These are phyloP conservation scores for Stromatinia cepivora DNA, from an alignment of 2,329 filamentous ascomycete genomes.

Conservation along the genomic window DNA sequence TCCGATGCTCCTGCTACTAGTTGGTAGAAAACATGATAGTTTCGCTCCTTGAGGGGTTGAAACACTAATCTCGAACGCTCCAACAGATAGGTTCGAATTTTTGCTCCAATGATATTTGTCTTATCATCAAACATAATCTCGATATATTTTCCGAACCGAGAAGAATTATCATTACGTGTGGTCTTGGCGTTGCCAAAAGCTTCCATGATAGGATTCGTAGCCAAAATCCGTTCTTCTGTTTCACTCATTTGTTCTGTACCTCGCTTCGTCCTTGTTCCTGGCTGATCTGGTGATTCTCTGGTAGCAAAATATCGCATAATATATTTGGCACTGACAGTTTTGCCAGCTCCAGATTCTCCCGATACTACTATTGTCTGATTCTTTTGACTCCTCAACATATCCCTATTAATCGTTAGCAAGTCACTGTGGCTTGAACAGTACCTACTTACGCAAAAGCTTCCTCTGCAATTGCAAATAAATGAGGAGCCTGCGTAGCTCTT, in stretches of 20 bases:
- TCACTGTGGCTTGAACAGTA: conserved; percentile 15
- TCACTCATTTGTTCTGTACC: conserved; percentile 86
- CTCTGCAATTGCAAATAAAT: conserved; percentile 98
- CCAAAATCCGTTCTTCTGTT: conserved; percentile 97
- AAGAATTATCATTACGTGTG: conserved; percentile 99
- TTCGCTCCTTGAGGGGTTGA: conserved; percentile 94
- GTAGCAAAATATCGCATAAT: conserved; percentile 99
- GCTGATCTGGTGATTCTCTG: conserved; percentile 87
- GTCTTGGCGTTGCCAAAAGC: conserved; percentile 99
- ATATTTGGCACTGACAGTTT: conserved; percentile 99
- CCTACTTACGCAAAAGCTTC: conserved; percentile 87
- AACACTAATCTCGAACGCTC: conserved; percentile 96
- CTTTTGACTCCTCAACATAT: conserved; percentile 93
- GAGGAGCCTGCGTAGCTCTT: conserved; percentile 91
- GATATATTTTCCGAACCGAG: conserved; percentile 98
- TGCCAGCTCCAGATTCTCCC: conserved; percentile 96
- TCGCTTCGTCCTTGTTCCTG: conserved; percentile 71
- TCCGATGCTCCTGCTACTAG: conserved; percentile 90
- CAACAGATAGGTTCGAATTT: conserved; percentile 92
- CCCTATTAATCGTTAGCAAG: conserved; percentile 58
- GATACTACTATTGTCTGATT: conserved; percentile 99
- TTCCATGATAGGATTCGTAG: conserved; percentile 99
- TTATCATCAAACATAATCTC: conserved; percentile 98
- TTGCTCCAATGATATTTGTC: conserved; percentile 95
- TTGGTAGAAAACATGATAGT: conserved; percentile 99